A percentile compares a stretch with the other conserved stretches of the same genome.
These are phyloP conservation scores for Clavaria fumosa DNA, from an alignment of 768 basidiomycete genomes.

Conservation along the genomic window DNA sequence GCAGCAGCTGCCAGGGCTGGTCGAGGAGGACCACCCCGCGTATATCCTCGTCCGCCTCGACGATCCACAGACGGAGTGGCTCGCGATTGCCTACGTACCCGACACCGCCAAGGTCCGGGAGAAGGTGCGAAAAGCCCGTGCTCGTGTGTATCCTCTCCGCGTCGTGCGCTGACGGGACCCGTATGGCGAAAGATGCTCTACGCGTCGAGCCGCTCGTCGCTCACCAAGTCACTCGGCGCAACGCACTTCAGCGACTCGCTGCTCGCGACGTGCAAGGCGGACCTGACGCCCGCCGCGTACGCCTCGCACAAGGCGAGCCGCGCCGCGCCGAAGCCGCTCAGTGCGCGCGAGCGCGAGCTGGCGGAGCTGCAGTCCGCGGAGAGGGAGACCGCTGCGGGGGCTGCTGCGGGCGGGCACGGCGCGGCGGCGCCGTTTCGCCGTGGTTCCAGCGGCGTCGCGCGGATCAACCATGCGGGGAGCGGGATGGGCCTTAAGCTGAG, in stretches of 20 bases:
- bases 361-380: conserved; percentile 67
- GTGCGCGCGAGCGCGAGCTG: conserved; percentile 68
- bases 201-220: conserved; percentile 57
- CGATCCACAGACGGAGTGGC: conserved; percentile 47
- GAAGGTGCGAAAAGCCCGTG: conserved; percentile 35
- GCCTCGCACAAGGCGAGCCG: conserved; percentile 55
- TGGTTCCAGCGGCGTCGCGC: too few relatives aligned
- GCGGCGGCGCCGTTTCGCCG: too few relatives aligned
- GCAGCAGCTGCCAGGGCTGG: conserved; percentile 33
- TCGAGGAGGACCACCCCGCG: conserved; percentile 51
- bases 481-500: conserved; percentile 40
- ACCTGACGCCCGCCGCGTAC: conserved; percentile 56
- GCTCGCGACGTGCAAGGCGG: conserved; percentile 63
- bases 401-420: conserved; percentile 41
- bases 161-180: conserved; percentile 2
- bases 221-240: conserved; percentile 64
- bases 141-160: neutral
- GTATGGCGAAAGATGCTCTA: conserved; percentile 68
- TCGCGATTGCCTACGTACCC: conserved; percentile 67
- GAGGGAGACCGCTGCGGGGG: conserved; percentile 30
- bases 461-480: too few relatives aligned
- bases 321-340: conserved; percentile 69
- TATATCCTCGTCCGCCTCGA: conserved; percentile 61
- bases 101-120: conserved; percentile 67
- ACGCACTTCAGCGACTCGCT: conserved; percentile 53